A percentile compares a stretch with the other conserved stretches of the same genome.
These are phyloP conservation scores for Fistulifera solaris DNA, from an alignment of 108 stramenopile genomes.

Conservation along the genomic window DNA sequence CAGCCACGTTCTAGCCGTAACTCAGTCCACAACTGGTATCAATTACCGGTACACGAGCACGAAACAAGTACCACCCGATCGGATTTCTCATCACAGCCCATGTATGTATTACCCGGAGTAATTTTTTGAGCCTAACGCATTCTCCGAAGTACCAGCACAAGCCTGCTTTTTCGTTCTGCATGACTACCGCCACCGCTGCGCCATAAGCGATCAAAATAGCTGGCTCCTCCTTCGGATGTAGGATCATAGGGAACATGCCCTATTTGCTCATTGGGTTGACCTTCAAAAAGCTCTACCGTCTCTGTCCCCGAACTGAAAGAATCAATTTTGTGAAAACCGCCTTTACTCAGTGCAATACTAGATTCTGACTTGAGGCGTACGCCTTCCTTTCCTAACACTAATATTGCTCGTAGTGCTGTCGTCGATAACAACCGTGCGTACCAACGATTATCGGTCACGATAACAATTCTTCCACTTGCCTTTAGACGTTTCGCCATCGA, in stretches of 20 bases:
- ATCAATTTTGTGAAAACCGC: not conserved
- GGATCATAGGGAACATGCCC: conserved; percentile 30
- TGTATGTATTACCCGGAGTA: too few species aligned
- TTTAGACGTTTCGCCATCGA: conserved; percentile 43
- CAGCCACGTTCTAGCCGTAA: too few species aligned
- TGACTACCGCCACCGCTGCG: conserved; percentile 69
- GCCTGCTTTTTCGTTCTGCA: conserved; percentile 53
- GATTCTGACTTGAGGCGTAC: not conserved
- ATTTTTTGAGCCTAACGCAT: too few species aligned
- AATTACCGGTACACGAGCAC: too few species aligned
- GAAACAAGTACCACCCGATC: too few species aligned
- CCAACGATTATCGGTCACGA: conserved; percentile 75
- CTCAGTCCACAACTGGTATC: too few species aligned
- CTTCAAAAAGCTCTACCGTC: conserved; percentile 43
- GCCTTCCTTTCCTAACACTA: not conserved
- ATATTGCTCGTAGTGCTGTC: conserved; percentile 10
- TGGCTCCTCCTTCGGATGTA: conserved; percentile 28
- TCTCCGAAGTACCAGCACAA: conserved; percentile 20
- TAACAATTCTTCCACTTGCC: conserved; percentile 35
- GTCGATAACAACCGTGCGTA: conserved; percentile 61
- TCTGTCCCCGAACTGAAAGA: conserved; percentile 10
- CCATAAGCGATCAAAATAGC: conserved; percentile 85
- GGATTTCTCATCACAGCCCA: too few species aligned
- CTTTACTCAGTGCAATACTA: not conserved
- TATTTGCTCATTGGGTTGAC: conserved; percentile 49